Base-by-base conservation (phyloP, 2,329 filamentous ascomycete species). In the Aspergillus sojae region DNA sequence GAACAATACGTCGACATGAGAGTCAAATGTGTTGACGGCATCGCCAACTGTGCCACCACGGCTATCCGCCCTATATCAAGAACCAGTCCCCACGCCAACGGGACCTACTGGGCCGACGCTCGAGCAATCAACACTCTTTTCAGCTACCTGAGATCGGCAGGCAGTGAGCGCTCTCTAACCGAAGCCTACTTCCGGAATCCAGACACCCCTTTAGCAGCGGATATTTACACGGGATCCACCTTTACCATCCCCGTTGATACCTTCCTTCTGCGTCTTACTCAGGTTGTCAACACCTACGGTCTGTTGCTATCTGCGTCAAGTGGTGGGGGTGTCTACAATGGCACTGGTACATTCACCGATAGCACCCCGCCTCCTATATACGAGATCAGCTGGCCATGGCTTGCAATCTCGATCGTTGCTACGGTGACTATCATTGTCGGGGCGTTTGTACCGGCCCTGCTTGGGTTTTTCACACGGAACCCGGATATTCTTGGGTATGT, bases 401-500 rank as follows among this genome's bases (percentile, higher is more conserved):
- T 52, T 12, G 9, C 21, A 6, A 26, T 46, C 26, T 28, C 28
- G 2, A 19, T n/a, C 28, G 48, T n/a, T 2, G 28, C 19, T 0
- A 30, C 28, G 5, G 16, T 6, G 30, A 30, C 48, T 11, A 5
- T 36, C 21, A 23, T 21, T 16, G 4, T 46, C 7, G n/a, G 45
- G 9, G 45, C 21, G 0, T 11, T 46, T n/a, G 21, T 21, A 1
- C 45, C 21, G 0, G 21, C 21, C 21, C 1, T 21, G 10, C 21
- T 46, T 4, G 19, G 21, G 2, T 6, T 46, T 5, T 26, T 57
- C 7, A 62, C 45, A 4, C 9, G 45, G 2, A 57, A 48, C 12
- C 60, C 60, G 16, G 60, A 62, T 55, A 55, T 62, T 28, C 46
- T 62, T 9, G 60, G 60, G 4, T 58, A 54, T 21, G 60, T 62